Conservation (phyloP, 2,329 filamentous ascomycete species). For the Paracoccidioides lutzii region DNA sequence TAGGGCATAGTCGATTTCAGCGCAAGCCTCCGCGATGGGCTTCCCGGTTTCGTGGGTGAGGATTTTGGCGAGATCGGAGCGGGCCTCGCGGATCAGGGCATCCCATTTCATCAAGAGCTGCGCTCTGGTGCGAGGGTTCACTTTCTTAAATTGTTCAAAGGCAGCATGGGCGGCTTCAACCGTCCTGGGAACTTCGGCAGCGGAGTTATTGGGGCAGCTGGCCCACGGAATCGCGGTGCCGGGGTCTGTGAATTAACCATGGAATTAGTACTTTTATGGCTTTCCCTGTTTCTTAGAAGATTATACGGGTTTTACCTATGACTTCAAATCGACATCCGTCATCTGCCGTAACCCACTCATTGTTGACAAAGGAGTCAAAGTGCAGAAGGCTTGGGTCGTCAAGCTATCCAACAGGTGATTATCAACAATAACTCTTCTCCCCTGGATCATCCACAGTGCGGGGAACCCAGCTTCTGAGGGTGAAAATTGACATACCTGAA, state of each 20-base stretch:
- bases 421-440: background rate
- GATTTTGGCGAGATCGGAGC: conserved; percentile 61
- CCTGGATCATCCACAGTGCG: background rate
- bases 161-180: conserved; percentile 48
- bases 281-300: background rate
- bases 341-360: conserved; percentile 35
- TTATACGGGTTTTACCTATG: conserved; percentile 20
- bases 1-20: conserved; percentile 59
- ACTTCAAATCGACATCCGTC: conserved; percentile 40
- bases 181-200: conserved; percentile 49
- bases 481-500: conserved; percentile 19
- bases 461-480: background rate
- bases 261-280: background rate
- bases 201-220: conserved; percentile 36
- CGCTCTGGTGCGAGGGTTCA: conserved; percentile 48
- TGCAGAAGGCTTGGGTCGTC: conserved; percentile 37
- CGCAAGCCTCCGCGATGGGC: conserved; percentile 60
- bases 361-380: conserved; percentile 39
- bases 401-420: conserved; percentile 21
- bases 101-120: conserved; percentile 55
- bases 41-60: conserved; percentile 91
- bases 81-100: conserved; percentile 47
- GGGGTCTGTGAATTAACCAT: conserved; percentile 29
- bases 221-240: conserved; percentile 41
- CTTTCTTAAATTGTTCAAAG: conserved; percentile 47